These are phyloP conservation scores for Coriolopsis trogii DNA, from an alignment of 1,284 basidiomycete genomes.

Conservation along the genomic window DNA sequence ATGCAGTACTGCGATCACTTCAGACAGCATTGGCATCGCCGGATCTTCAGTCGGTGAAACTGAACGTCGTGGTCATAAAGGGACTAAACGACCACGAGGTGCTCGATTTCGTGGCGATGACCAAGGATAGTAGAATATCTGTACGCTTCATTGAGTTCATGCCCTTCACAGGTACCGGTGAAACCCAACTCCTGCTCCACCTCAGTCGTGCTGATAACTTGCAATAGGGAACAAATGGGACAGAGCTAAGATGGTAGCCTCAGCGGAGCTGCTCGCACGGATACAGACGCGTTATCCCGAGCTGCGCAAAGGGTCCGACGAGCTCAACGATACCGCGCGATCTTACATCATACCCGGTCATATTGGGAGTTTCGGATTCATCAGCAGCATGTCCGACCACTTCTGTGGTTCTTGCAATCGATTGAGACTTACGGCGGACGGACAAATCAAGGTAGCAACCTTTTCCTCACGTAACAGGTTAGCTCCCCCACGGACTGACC, in stretches of 20 bases:
- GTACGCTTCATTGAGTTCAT: constrained; percentile 93
- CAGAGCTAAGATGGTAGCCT: constrained; percentile 79
- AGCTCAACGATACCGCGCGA: constrained; percentile 81
- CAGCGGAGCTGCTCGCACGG: constrained; percentile 57
- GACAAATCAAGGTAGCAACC: constrained; percentile 85
- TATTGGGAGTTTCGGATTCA: constrained; percentile 81
- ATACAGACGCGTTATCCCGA: constrained; percentile 53
- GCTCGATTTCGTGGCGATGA: constrained; percentile 78
- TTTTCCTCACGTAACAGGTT: not conserved
- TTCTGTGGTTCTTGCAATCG: constrained; percentile 88
- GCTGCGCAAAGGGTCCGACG: constrained; percentile 59
- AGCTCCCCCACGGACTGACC: constrained; percentile 1
- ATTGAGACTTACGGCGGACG: constrained; percentile 84
- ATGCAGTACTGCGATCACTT: constrained; percentile 74
- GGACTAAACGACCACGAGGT: constrained; percentile 83
- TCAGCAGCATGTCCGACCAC: constrained; percentile 92
- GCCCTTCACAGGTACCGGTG: constrained; percentile 80
- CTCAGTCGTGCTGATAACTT: constrained; percentile 2
- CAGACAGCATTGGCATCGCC: constrained; percentile 58
- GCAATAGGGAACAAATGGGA: constrained; percentile 83
- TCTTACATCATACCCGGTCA: constrained; percentile 78
- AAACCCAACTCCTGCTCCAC: not conserved
- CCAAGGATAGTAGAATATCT: constrained; percentile 63
- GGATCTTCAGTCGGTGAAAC: constrained; percentile 64
- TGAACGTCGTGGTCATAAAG: constrained; percentile 85